These are phyloP conservation scores for Daldinia childiae DNA, from an alignment of 495 filamentous ascomycete genomes.

Conservation along the genomic window DNA sequence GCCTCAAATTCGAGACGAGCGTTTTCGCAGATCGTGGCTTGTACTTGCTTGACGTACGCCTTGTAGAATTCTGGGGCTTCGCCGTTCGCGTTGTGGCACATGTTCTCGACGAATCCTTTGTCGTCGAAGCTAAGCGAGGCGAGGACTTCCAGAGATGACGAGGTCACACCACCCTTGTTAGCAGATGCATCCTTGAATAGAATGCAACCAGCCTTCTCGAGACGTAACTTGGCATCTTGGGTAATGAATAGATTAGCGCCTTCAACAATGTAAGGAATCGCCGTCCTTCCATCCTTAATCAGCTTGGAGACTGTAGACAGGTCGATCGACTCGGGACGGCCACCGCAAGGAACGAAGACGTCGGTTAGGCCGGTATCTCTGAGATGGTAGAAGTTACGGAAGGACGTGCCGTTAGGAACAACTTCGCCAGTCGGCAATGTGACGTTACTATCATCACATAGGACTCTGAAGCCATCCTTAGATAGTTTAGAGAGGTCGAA, in stretches of 20 bases:
- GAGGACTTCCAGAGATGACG: slow-evolving; percentile 95
- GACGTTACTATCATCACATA: slow-evolving; percentile 89
- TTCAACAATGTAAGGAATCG: slow-evolving; percentile 94
- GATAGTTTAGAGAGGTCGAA: slow-evolving; percentile 90
- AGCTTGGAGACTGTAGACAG: slow-evolving; percentile 84
- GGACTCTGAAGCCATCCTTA: slow-evolving; percentile 85
- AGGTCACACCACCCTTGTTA: slow-evolving; percentile 98
- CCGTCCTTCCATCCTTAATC: slow-evolving; percentile 83
- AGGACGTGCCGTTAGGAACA: slow-evolving; percentile 88
- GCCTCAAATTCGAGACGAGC: slow-evolving; percentile 95
- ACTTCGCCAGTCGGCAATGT: slow-evolving; percentile 86
- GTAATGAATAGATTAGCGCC: slow-evolving; percentile 99
- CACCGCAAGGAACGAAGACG: slow-evolving; percentile 94
- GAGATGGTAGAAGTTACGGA: slow-evolving; percentile 97
- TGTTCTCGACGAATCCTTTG: slow-evolving; percentile 83
- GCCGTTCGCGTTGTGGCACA: slow-evolving; percentile 85
- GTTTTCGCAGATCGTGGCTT: slow-evolving; percentile 87
- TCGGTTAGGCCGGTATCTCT: slow-evolving; percentile 79
- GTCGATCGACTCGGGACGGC: slow-evolving; percentile 96
- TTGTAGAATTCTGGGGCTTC: slow-evolving; percentile 89
- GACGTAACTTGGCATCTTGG: slow-evolving; percentile 93
- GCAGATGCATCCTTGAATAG: slow-evolving; percentile 98
- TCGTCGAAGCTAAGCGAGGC: slow-evolving; percentile 95
- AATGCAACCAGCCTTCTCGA: slow-evolving; percentile 92
- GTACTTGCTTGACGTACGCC: slow-evolving; percentile 90